A percentile compares a stretch with the other conserved stretches of the same genome.
These are phyloP conservation scores for Byssothecium circinans DNA, from an alignment of 2,329 filamentous ascomycete genomes.

Conservation along the genomic window DNA sequence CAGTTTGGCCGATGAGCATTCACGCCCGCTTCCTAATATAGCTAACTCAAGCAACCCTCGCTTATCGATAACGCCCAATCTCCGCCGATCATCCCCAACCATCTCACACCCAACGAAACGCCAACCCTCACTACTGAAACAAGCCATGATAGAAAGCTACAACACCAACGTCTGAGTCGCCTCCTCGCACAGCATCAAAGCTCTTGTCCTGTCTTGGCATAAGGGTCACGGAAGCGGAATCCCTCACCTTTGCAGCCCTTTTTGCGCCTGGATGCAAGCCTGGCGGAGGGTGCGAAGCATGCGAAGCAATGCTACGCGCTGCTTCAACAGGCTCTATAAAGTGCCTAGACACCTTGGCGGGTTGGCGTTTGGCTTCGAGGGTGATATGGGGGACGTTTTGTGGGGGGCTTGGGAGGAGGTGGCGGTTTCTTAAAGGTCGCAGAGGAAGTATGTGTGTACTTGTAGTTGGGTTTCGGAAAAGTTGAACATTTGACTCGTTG, in stretches of 20 bases:
- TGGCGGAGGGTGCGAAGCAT: not conserved
- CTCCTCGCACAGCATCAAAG: constrained; percentile 11
- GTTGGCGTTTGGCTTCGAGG: constrained; percentile 18
- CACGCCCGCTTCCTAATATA: not conserved
- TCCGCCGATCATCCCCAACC: not conserved
- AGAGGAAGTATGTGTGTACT: constrained; percentile 1
- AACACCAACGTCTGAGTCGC: constrained; percentile 26
- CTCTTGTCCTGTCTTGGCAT: constrained; percentile 11
- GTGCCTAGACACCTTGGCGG: not conserved
- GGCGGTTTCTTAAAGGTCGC: constrained; percentile 12
- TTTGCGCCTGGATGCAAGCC: constrained; percentile 2
- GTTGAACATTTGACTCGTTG: not conserved
- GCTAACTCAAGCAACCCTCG: not conserved
- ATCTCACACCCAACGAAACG: constrained; percentile 17
- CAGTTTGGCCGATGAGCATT: not conserved
- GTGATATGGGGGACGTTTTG: not conserved
- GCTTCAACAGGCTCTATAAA: not conserved
- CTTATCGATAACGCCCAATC: not conserved
- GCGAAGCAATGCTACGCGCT: constrained; percentile 2
- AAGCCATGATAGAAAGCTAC: constrained; percentile 22
- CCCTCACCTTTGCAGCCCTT: not conserved
- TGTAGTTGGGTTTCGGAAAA: not conserved
- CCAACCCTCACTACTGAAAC: constrained; percentile 21
- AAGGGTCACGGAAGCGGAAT: constrained; percentile 9
- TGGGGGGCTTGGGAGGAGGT: not conserved